A percentile compares a stretch with the other conserved stretches of the same genome.
These are phyloP conservation scores for Centrapalus pauciflorus DNA, from an alignment of 129 eudicot genomes.

Conservation along the genomic window DNA sequence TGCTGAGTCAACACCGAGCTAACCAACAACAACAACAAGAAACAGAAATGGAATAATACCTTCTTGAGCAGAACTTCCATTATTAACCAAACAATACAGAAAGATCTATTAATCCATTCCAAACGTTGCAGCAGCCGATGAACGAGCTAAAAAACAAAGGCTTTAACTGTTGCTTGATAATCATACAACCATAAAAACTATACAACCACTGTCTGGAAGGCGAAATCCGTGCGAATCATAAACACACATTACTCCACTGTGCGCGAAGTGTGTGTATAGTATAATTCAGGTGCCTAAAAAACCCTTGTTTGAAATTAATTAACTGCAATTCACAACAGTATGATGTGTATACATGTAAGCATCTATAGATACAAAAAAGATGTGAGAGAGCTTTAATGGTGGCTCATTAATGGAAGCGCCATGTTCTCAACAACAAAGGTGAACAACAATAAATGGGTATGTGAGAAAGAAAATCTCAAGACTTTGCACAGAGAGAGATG, in stretches of 20 bases:
- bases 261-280: not conserved
- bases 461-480: constrained; percentile 21
- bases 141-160: not conserved
- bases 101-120: not conserved
- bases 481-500: not conserved
- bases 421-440: constrained; percentile 28
- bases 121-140: not conserved
- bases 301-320: constrained; percentile 2
- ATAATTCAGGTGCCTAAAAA: constrained; percentile 1
- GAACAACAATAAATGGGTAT: constrained; percentile 27
- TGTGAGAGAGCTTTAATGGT: constrained; percentile 20
- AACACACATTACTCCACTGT: not conserved
- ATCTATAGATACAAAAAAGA: not conserved
- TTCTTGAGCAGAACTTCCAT: constrained; percentile 32
- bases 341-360: not conserved
- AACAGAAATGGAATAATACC: constrained; percentile 18
- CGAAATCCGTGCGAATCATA: constrained; percentile 10
- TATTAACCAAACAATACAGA: not conserved
- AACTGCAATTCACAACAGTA: constrained; percentile 19
- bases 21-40: constrained; percentile 30
- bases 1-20: constrained; percentile 49
- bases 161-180: too few species aligned
- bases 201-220: constrained; percentile 6
- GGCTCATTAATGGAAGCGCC: constrained; percentile 27
- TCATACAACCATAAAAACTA: constrained; percentile 5